phyloP scores from a whole-genome alignment of 306 rosid species.

The Macrotyloma uniflorum region DNA sequence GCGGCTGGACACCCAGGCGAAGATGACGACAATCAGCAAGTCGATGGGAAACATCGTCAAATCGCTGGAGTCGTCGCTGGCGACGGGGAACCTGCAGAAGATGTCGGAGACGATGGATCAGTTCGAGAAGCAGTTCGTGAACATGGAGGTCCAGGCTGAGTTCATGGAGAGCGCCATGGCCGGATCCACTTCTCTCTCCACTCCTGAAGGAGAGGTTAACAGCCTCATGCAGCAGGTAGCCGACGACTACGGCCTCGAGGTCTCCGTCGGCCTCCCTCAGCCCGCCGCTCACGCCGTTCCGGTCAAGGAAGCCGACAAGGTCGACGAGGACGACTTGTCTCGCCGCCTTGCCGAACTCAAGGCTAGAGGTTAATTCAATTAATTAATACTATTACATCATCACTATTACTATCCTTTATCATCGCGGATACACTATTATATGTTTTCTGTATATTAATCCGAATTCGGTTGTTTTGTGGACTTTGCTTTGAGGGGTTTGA shows the following conservation, averaged over 20 bases:
- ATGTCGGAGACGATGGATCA: slow-evolving; percentile 96
- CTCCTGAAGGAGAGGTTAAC: slow-evolving; percentile 95
- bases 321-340: slow-evolving; percentile 84
- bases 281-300: slow-evolving; percentile 90
- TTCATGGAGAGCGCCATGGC: slow-evolving; percentile 98
- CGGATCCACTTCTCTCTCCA: slow-evolving; percentile 86
- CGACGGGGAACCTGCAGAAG: slow-evolving; percentile 90
- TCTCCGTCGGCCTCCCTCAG: slow-evolving; percentile 91
- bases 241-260: slow-evolving; percentile 94
- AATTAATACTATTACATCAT: not conserved
- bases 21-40: slow-evolving; percentile 88
- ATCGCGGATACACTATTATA: not conserved
- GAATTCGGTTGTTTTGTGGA: slow-evolving; percentile 20
- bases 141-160: slow-evolving; percentile 99
- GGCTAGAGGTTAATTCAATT: slow-evolving; percentile 72
- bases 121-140: slow-evolving; percentile 94
- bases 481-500: not conserved
- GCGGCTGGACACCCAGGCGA: slow-evolving; percentile 95
- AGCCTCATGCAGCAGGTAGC: slow-evolving; percentile 97
- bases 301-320: slow-evolving; percentile 76
- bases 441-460: slow-evolving; percentile 48
- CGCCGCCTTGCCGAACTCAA: slow-evolving; percentile 95
- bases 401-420: not conserved
- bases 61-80: slow-evolving; percentile 70
- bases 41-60: slow-evolving; percentile 93